phyloP scores from a whole-genome alignment of 2,329 filamentous ascomycete species.

The Cyclaneusma minus region DNA sequence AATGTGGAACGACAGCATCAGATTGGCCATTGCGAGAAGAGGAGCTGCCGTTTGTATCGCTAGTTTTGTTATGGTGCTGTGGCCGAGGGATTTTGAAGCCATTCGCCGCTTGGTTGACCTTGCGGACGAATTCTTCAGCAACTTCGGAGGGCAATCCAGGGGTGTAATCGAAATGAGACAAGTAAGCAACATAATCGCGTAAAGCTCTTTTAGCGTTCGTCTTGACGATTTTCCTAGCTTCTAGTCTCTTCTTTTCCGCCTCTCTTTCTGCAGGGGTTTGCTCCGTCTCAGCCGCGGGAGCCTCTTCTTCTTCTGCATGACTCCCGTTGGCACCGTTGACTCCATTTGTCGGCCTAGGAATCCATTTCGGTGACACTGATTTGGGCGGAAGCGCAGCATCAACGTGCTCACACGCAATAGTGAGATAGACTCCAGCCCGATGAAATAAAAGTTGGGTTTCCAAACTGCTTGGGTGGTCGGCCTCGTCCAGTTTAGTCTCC shows the following conservation, averaged over 20 bases:
- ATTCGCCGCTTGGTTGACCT: conserved; percentile 39
- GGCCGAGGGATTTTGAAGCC: conserved; percentile 26
- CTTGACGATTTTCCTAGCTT: conserved; percentile 55
- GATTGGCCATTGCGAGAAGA: conserved; percentile 17
- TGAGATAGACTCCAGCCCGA: conserved; percentile 56
- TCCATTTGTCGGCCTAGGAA: conserved; percentile 10
- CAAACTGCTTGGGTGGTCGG: conserved; percentile 59
- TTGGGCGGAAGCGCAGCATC: conserved; percentile 31
- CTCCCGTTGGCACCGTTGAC: conserved; percentile 10
- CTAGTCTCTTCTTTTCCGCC: conserved; percentile 27
- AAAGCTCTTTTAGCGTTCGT: conserved; percentile 61
- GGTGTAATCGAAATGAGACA: conserved; percentile 65
- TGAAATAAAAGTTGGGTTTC: conserved; percentile 65
- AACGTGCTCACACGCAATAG: conserved; percentile 53
- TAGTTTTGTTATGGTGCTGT: conserved; percentile 9
- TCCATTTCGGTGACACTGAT: conserved; percentile 7
- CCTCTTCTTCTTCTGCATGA: conserved; percentile 5
- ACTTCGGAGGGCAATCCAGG: conserved; percentile 27
- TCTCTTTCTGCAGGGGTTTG: conserved; percentile 29
- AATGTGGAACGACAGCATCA: conserved; percentile 29
- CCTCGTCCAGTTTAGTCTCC: conserved; percentile 36
- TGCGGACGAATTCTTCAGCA: conserved; percentile 33
- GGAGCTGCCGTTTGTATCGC: conserved; percentile 16
- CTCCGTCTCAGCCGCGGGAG: conserved; percentile 13
- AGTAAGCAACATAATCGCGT: conserved; percentile 57